A percentile compares a stretch with the other conserved stretches of the same genome.
phyloP scores from a whole-genome alignment of 306 rosid genomes.

The Citrullus colocynthis region DNA sequence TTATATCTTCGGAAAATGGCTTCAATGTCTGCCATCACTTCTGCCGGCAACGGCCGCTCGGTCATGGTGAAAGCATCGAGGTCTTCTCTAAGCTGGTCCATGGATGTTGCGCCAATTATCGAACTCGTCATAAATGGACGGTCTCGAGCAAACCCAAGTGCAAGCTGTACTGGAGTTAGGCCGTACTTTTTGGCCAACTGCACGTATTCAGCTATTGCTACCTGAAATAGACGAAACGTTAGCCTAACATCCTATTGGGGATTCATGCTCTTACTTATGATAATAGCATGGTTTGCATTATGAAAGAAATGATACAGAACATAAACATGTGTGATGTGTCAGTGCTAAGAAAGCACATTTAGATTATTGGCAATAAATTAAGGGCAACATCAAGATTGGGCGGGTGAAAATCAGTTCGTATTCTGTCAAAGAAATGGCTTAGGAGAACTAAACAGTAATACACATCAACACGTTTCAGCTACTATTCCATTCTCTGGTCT shows the following conservation, averaged over 20 bases:
- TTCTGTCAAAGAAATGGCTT: not conserved
- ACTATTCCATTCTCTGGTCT: not conserved
- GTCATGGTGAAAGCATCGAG: slow-evolving; percentile 55
- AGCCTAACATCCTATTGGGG: not conserved
- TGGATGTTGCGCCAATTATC: slow-evolving; percentile 78
- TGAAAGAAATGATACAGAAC: not conserved
- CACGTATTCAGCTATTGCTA: slow-evolving; percentile 49
- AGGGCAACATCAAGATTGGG: not conserved
- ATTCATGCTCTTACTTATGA: not conserved
- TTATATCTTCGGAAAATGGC: slow-evolving; percentile 52
- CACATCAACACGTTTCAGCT: not conserved
- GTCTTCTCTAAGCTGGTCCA: slow-evolving; percentile 70
- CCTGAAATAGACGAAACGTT: slow-evolving; percentile 33
- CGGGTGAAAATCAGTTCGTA: not conserved
- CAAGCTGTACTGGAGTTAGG: slow-evolving; percentile 57
- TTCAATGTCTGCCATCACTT: slow-evolving; percentile 53
- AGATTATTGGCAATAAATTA: not conserved
- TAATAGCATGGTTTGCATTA: not conserved
- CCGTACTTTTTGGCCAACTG: slow-evolving; percentile 65
- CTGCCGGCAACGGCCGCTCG: slow-evolving; percentile 55
- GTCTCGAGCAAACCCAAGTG: slow-evolving; percentile 81
- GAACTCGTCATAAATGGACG: slow-evolving; percentile 83
- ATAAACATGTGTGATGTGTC: not conserved
- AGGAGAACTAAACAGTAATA: not conserved
- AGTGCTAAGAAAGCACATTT: not conserved